Conservation (phyloP, 73 alveolate species). For the Paramecium pentaurelia region DNA sequence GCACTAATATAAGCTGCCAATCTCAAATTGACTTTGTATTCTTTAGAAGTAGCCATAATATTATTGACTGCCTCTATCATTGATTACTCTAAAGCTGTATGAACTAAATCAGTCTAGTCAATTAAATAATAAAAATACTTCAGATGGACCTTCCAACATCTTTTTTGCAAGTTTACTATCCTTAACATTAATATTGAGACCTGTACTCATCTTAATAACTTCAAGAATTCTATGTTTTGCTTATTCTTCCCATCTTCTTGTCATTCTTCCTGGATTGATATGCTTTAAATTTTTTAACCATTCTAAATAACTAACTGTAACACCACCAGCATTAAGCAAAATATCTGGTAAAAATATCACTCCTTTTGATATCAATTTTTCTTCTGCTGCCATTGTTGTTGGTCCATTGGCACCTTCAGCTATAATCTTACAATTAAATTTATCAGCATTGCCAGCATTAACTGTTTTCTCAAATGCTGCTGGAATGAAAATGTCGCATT, state of each 20-base stretch:
- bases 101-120: constrained; percentile 65
- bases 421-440: constrained; percentile 70
- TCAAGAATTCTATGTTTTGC: constrained; percentile 60
- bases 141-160: constrained; percentile 75
- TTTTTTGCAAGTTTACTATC: constrained; percentile 53
- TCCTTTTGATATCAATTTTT: constrained; percentile 66
- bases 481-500: constrained; percentile 76
- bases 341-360: constrained; percentile 81
- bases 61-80: constrained; percentile 60
- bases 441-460: constrained; percentile 69
- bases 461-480: constrained; percentile 70
- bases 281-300: constrained; percentile 87
- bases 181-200: constrained; percentile 45
- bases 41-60: constrained; percentile 44
- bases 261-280: constrained; percentile 78
- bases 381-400: constrained; percentile 75
- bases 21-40: constrained; percentile 64
- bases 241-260: constrained; percentile 78
- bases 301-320: constrained; percentile 86
- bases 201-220: constrained; percentile 38
- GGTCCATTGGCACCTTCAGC: constrained; percentile 86
- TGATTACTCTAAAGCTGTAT: constrained; percentile 61
- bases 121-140: constrained; percentile 51
- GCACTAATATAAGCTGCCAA: constrained; percentile 79
- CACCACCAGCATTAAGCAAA: constrained; percentile 85